phyloP scores from a whole-genome alignment of 2,329 filamentous ascomycete genomes.

The Epichloe sp. region DNA sequence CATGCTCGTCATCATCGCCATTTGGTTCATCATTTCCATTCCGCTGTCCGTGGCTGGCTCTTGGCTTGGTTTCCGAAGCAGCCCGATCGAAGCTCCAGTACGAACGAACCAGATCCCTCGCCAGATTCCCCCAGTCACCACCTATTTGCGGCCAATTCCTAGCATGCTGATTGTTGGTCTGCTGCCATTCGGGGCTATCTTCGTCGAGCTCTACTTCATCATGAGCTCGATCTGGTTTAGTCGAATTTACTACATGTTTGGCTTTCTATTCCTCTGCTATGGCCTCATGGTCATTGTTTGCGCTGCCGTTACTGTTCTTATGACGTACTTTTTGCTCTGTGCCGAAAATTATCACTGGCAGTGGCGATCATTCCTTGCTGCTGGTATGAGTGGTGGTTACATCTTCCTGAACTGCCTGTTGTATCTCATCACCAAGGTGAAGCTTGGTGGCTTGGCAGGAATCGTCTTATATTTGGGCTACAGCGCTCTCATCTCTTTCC shows the following conservation, averaged over 20 bases:
- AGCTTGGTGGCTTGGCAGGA: conserved; percentile 70
- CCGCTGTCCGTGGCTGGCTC: conserved; percentile 82
- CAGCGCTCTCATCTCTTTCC: conserved; percentile 72
- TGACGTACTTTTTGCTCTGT: conserved; percentile 94
- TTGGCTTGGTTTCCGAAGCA: conserved; percentile 79
- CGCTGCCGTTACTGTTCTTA: conserved; percentile 79
- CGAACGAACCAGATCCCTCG: conserved; percentile 96
- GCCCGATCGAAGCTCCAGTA: conserved; percentile 62
- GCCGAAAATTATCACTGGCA: conserved; percentile 99
- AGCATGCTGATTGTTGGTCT: conserved; percentile 88
- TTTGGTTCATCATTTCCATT: conserved; percentile 96
- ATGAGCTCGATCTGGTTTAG: conserved; percentile 99
- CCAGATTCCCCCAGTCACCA: conserved; percentile 80
- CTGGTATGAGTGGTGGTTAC: conserved; percentile 80
- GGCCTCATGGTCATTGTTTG: conserved; percentile 94
- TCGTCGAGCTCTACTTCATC: conserved; percentile 98
- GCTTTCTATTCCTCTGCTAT: conserved; percentile 95
- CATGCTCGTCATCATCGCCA: conserved; percentile 83
- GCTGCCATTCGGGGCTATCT: conserved; percentile 90
- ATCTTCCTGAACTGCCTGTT: conserved; percentile 85
- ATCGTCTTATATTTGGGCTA: conserved; percentile 91
- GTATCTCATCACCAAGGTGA: conserved; percentile 82
- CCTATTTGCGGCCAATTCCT: conserved; percentile 75
- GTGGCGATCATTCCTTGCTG: conserved; percentile 87
- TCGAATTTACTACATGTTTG: conserved; percentile 99